Base-by-base conservation (phyloP, 2,329 filamentous ascomycete species). In the Ceratocystis papillata region DNA sequence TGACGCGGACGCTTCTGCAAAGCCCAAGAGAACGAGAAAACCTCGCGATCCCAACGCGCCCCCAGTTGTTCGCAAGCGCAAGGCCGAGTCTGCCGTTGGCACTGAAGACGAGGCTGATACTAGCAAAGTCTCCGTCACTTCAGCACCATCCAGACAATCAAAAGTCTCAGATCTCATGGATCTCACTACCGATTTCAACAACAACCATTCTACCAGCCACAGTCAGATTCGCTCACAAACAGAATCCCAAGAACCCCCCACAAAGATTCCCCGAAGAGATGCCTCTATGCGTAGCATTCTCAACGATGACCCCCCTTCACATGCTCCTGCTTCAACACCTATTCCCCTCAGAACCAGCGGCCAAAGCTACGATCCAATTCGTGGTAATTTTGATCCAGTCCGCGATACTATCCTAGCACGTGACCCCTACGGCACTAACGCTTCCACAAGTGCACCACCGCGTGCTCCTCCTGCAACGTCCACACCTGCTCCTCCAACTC, bases 351-450 rank as follows among this genome's bases (percentile, higher is more conserved):
- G 87, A 62, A 86, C 87, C 15, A 88, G 88, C 72, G 87, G 90
- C 55, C 89, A 90, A 72, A 90, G 88, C 71, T 96, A 94, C 76
- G 92, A 96, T 74, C 92, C 92, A 0, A 91, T 96, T 69, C 84
- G 92, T 60, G 89, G 87, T n/a, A 85, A 82, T 69, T 87, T 85
- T 70, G 84, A 87, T 70, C 83, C 83, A 1, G 79, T 86, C 62
- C 78, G 83, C 53, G 84, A 83, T 72, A 88, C 83, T 2, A 83
- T 87, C 73, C 71, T 82, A 59, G 71, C 80, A 70, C 77, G 81
- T 73, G 76, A 82, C 75, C 73, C 79, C 69, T 77, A 78, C 62
- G 75, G 76, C 67, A 77, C 78, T 6, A 77, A 74, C 28, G 70
- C 68, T 63, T 73, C 69, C 17, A 73, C 80, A 2, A 73, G 80